These are phyloP conservation scores for Chaetomiaceae sp. DNA, from an alignment of 2,329 filamentous ascomycete genomes.

Conservation along the genomic window DNA sequence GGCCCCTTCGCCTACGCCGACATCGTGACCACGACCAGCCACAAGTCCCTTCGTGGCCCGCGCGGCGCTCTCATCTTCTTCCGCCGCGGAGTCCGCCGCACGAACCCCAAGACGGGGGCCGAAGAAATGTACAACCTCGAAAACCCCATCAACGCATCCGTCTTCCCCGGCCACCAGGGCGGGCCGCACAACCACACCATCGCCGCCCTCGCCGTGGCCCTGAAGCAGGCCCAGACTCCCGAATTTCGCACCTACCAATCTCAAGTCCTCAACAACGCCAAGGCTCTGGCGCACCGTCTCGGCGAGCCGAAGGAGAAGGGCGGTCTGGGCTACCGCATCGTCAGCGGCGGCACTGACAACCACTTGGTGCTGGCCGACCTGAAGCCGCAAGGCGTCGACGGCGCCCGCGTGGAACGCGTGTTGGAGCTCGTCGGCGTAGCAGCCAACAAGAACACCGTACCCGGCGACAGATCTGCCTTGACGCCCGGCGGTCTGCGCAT, in stretches of 20 bases:
- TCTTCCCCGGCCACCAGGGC: slow-evolving; percentile 97
- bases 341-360: slow-evolving; percentile 94
- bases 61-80: slow-evolving; percentile 98
- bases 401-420: slow-evolving; percentile 82
- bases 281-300: slow-evolving; percentile 70
- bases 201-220: slow-evolving; percentile 85
- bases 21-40: slow-evolving; percentile 94
- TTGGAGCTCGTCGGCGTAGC: slow-evolving; percentile 91
- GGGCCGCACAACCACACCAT: slow-evolving; percentile 99
- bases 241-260: slow-evolving; percentile 93
- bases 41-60: slow-evolving; percentile 94
- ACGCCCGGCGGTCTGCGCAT: slow-evolving; percentile 91
- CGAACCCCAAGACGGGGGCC: slow-evolving; percentile 79
- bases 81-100: slow-evolving; percentile 82
- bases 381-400: slow-evolving; percentile 82
- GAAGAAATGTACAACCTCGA: slow-evolving; percentile 88
- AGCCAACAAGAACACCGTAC: slow-evolving; percentile 99
- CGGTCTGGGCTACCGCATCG: slow-evolving; percentile 79
- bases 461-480: slow-evolving; percentile 88
- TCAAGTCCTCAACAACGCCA: slow-evolving; percentile 84
- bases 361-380: slow-evolving; percentile 92
- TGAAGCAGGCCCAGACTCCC: slow-evolving; percentile 84
- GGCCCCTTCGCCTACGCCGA: slow-evolving; percentile 87
- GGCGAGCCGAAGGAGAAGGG: slow-evolving; percentile 67
- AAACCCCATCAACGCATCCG: slow-evolving; percentile 87